These are phyloP conservation scores for Penicillium sp. DNA, from an alignment of 2,329 filamentous ascomycete species.

Conservation along the genomic window DNA sequence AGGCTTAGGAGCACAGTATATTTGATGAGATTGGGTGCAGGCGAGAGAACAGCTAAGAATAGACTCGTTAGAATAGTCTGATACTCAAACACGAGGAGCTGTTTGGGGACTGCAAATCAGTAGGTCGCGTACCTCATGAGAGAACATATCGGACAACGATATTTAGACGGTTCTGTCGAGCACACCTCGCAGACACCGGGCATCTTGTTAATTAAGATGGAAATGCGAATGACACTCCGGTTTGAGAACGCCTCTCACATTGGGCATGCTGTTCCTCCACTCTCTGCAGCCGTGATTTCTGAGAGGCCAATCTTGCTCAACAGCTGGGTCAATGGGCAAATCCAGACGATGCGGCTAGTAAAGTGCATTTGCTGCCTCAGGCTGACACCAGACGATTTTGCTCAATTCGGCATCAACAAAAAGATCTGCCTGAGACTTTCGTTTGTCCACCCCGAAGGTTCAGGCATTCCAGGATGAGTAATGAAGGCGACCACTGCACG, in stretches of 20 bases:
- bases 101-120: not conserved
- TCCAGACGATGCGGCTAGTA: no score
- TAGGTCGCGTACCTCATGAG: slow-evolving; percentile 31
- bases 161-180: slow-evolving; percentile 32
- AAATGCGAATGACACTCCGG: not conserved
- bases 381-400: not conserved
- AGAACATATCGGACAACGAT: slow-evolving; percentile 35
- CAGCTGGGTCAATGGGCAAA: no score
- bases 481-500: no score
- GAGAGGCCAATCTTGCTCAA: no score
- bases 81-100: no score
- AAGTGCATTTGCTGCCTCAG: no score
- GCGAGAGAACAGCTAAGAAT: slow-evolving; percentile 40
- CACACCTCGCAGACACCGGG: slow-evolving; percentile 34
- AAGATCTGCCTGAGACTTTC: no score
- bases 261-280: slow-evolving; percentile 3
- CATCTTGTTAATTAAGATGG: slow-evolving; percentile 20
- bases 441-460: no score
- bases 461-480: no score
- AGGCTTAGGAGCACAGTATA: slow-evolving; percentile 34
- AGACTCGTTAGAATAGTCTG: not conserved
- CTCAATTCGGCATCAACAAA: no score
- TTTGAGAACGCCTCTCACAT: slow-evolving; percentile 14
- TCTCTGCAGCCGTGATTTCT: no score
- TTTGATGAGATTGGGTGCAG: slow-evolving; percentile 43